Base-by-base conservation (phyloP, 2,329 filamentous ascomycete genomes). In the Fusarium veterinarium region DNA sequence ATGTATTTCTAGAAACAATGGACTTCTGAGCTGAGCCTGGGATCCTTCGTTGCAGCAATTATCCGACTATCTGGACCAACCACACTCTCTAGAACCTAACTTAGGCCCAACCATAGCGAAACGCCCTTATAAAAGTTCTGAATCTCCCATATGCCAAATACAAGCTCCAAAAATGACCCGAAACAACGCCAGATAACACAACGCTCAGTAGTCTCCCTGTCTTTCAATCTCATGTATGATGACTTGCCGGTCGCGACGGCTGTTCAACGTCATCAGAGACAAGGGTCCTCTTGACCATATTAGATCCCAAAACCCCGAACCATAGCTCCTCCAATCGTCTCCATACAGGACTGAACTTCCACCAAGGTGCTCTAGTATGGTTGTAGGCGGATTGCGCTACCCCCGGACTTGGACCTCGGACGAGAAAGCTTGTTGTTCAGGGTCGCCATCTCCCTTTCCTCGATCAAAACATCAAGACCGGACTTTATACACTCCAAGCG, bases 401-500 rank as follows among this genome's bases (percentile, higher is more conserved):
- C 33, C 3, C 49, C 49, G 16, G 49, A 25, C n/a, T 52, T 52
- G 31, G 49, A 52, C 0, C 23, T 37, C 0, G 46, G 33, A 25
- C 49, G 33, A 35, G 17, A 53, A 60, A 30, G 12, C 25, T 28
- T 42, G 31, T 14, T 52, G 17, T 20, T 30, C 11, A 37, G 3
- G 1, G 31, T 30, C 12, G 28, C 41, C 6, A 14, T 19, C 49
- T 44, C 42, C 10, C 10, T 12, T 10, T 56, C 64, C 23, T 73
- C 56, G 1, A 48, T 19, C 8, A 74, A 40, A 7, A 41, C 14
- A 19, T 67, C 56, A 13, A 74, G 44, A 9, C 72, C 64, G 4
- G 66, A 31, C 23, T 63, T 71, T 48, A 83, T 80, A 6, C 69
- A 69, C 4, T 67, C 55, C n/a, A 83, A 61, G 9, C 80, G 77